Evolutionary conservation across 306 rosid species (phyloP).

Genomic region (Malus orientalis): DNA sequence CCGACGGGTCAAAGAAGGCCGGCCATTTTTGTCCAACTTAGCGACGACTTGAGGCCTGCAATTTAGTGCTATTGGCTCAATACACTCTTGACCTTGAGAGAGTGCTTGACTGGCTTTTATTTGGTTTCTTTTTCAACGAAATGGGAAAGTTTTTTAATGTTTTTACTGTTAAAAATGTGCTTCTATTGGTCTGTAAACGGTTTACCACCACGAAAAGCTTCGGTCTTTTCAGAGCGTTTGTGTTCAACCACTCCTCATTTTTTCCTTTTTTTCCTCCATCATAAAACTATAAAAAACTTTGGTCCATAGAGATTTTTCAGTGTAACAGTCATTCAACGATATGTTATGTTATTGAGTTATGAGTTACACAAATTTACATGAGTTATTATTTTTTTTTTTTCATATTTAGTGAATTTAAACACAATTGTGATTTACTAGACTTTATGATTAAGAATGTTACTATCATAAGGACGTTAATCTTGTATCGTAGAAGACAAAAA

Average conservation of each 20-base stretch:
- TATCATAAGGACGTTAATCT: neutral
- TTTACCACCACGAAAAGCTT: neutral
- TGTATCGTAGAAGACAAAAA: neutral
- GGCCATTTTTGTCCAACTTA: constrained; percentile 28
- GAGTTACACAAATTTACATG: neutral
- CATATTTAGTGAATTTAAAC: neutral
- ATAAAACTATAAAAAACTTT: neutral
- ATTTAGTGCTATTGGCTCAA: neutral
- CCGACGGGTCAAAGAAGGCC: constrained; percentile 26
- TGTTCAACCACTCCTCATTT: neutral
- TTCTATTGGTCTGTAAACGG: neutral
- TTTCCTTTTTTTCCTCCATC: neutral
- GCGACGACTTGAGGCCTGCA: constrained; percentile 28
- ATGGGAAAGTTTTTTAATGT: neutral
- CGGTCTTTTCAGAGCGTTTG: neutral
- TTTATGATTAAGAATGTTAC: too few relatives aligned
- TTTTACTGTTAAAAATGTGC: neutral
- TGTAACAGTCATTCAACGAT: too few relatives aligned
- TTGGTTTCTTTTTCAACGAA: neutral
- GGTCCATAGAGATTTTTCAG: too few relatives aligned
- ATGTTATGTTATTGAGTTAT: too few relatives aligned
- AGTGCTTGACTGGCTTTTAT: constrained; percentile 12
- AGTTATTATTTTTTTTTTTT: too few relatives aligned
- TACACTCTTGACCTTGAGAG: neutral
- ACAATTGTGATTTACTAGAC: too few relatives aligned